Evolutionary conservation across 768 basidiomycete species (phyloP), one percentile per base, ranked within the genome.

Genomic region (Mycena metata): DNA sequence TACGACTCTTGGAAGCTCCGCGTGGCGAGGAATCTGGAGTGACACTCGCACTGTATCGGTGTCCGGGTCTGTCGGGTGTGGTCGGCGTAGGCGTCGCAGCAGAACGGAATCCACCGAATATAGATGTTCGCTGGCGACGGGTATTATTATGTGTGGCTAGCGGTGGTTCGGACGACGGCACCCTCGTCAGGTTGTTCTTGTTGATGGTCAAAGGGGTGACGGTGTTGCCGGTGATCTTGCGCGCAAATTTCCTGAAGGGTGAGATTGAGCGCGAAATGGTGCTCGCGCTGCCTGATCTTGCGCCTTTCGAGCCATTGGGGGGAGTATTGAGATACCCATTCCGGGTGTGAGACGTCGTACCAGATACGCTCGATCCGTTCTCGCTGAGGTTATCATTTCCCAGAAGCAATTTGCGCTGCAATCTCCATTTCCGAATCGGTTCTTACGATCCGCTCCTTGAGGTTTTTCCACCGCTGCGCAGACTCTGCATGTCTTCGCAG

Each of bases 401-500:
- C 41, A 86, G 72, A 39, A 94, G 81, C 41, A 90, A 79, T 67
- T 85, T 89, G 63, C 90, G 89, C n/a, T 3, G 89, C 87, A 63
- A 76, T 83, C 68, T 91, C 90, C 93, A 98, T 93, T 69, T 96
- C 95, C 30, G 83, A 80, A 72, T 96, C 95, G 13, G 94, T 94
- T 64, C 93, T 84, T 23, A 86, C 75, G 72, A 98, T 95, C 57
- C 94, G 88, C 61, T 95, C 93, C 69, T 87, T 87, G 39, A 98
- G 82, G 71, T 86, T 90, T 68, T 87, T 86, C 96, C 96, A 98
- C 55, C 95, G 86, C 72, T 92, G 89, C 21, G 91, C 92, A 69
- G 95, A 95, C 74, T 98, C 96, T 3, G 93, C 92, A 76, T 95
- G 94, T 72, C 95, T 85, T 67, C 96, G 87, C 55, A 99, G 80